A percentile compares a stretch with the other conserved stretches of the same genome.
Conservation (phyloP, 306 rosid species). For the Cicer arietinum region DNA sequence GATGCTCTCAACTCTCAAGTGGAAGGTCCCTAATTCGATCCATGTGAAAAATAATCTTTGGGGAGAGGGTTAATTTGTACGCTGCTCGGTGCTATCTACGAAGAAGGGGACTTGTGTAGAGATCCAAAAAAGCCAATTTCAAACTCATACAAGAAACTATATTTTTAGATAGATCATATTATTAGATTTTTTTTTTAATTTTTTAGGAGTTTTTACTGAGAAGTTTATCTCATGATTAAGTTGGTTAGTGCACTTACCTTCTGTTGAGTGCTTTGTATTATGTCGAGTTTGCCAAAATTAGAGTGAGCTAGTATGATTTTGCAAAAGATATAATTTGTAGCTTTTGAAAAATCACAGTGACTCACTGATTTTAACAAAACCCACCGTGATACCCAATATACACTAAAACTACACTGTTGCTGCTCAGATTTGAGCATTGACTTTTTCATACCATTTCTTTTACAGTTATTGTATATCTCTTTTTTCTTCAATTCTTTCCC, state of each 20-base stretch:
- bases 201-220: not conserved
- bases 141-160: not conserved
- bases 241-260: not conserved
- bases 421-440: conserved; percentile 11
- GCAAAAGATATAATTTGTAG: not conserved
- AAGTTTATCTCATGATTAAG: not conserved
- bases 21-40: not conserved
- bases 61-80: not conserved
- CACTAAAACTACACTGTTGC: conserved; percentile 2
- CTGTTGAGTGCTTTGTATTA: no score
- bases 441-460: not conserved
- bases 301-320: not conserved
- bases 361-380: no score
- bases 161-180: conserved; percentile 1
- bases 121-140: not conserved
- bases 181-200: not conserved
- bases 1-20: not conserved
- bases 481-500: not conserved
- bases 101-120: not conserved
- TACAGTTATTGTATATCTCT: not conserved
- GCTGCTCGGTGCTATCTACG: not conserved
- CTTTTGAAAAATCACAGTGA: no score
- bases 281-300: not conserved
- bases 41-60: not conserved
- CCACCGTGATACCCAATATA: no score